Base-by-base conservation (phyloP, 805 yeast species). In the Saturnispora silvae region DNA sequence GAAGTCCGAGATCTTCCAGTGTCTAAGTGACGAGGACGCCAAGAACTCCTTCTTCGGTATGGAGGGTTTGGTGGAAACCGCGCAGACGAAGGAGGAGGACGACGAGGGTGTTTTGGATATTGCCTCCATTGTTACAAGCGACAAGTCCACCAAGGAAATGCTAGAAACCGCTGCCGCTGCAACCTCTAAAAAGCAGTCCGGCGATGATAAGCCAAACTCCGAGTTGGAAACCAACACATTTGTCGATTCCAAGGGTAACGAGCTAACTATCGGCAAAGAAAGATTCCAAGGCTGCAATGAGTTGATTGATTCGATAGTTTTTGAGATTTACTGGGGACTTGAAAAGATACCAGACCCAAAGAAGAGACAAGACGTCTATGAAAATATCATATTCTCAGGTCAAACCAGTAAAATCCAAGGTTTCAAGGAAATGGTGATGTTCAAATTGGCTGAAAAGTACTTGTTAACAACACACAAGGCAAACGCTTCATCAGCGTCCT, bases 41-140 rank as follows among this genome's bases (percentile, higher is more conserved):
- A 64, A 70, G 37, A 68, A 67, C 41, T 72, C 82, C 1, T 77
- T 75, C 51, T 77, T 76, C 47, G 77, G 80, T 16, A 53, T 67
- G 40, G 75, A 71, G 34, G 78, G 70, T 24, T 57, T 59, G 17
- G 33, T 51, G 40, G 52, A 55, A 7, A 22, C 10, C 10, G 24
- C 10, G 42, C 42, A 36, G 15, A 23, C 35, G n/a, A 31, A 25
- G 5, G 36, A 41, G 19, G 42, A 43, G n/a, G 48, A 51, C 20
- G 67, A 64, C 4, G 89, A 81, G 22, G 94, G 85, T 37, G 74
- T 77, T 3, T 67, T 85, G 27, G 95, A 89, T 55, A 86, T 89
- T 34, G 95, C 96, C 2, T 84, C 86, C 28, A 75, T 87, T 47
- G 92, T 87, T 10, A 73, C 92, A 2, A 77, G 83, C 43, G 85